Conservation (phyloP, 495 filamentous ascomycete species). For the Thozetella sp. region DNA sequence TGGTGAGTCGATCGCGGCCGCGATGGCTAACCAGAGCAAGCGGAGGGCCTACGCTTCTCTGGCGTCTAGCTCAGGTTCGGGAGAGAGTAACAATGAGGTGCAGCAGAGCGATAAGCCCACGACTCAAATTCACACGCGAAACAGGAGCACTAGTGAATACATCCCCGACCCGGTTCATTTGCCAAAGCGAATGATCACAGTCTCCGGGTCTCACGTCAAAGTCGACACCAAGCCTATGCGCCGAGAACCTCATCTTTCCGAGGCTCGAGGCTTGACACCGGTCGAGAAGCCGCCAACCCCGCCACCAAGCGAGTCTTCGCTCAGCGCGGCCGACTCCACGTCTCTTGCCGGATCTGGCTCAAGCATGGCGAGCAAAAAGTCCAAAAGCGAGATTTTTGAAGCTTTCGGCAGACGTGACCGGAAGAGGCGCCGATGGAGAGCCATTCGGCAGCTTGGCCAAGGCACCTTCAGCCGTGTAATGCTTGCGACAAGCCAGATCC, state of each 20-base stretch:
- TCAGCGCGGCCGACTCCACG: constrained; percentile 44
- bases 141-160: constrained; percentile 88
- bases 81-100: constrained; percentile 31
- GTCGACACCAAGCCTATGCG: constrained; percentile 62
- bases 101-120: constrained; percentile 33
- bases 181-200: constrained; percentile 71
- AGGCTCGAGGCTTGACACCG: constrained; percentile 70
- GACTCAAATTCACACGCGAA: constrained; percentile 49
- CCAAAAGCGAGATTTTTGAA: constrained; percentile 60
- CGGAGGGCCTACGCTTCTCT: constrained; percentile 54
- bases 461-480: constrained; percentile 95
- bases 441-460: constrained; percentile 79
- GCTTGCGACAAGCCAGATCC: constrained; percentile 68
- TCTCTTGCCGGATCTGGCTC: constrained; percentile 20
- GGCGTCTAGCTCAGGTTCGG: constrained; percentile 25
- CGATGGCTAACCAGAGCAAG: constrained; percentile 49
- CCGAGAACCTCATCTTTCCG: constrained; percentile 79
- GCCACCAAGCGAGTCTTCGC: constrained; percentile 60
- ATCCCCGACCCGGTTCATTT: constrained; percentile 69
- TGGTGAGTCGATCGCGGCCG: constrained; percentile 51
- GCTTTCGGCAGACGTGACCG: constrained; percentile 58
- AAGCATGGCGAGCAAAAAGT: constrained; percentile 29
- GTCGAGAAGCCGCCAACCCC: constrained; percentile 72
- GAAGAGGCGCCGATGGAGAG: constrained; percentile 69
- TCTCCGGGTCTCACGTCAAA: constrained; percentile 59